Evolutionary conservation across 768 basidiomycete species (phyloP).

Genomic region (Lanmaoa rubissima): DNA sequence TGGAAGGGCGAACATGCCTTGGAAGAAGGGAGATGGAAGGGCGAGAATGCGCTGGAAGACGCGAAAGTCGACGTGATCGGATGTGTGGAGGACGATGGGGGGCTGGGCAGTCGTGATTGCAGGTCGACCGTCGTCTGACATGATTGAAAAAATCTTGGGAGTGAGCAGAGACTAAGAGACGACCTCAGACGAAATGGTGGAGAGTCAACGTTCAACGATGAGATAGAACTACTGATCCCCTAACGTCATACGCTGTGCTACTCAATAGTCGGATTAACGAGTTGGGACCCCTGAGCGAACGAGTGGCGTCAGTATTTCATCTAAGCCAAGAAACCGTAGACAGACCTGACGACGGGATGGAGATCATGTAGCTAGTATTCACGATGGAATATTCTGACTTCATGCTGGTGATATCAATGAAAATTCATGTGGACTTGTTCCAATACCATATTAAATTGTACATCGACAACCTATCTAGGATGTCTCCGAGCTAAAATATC

Average conservation of each 20-base stretch:
- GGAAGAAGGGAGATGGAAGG: conserved; percentile 2
- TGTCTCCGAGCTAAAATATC: too few species aligned
- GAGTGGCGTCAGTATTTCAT: too few species aligned
- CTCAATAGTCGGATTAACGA: too few species aligned
- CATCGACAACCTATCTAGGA: too few species aligned
- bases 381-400: not conserved
- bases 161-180: too few species aligned
- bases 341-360: not conserved
- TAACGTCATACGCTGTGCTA: too few species aligned
- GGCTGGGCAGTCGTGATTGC: not conserved
- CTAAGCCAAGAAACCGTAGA: not conserved
- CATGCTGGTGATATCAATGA: not conserved
- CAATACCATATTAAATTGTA: too few species aligned
- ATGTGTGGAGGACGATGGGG: conserved; percentile 4
- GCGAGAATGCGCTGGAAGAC: conserved; percentile 2
- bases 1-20: conserved; percentile 5
- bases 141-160: not conserved
- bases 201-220: too few species aligned
- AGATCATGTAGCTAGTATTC: not conserved
- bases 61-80: conserved; percentile 1
- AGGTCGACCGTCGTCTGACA: not conserved
- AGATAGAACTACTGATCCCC: too few species aligned
- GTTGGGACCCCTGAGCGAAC: too few species aligned
- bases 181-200: too few species aligned
- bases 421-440: not conserved